A percentile compares a stretch with the other conserved stretches of the same genome.
These are phyloP conservation scores for Cryptococcus sp. DNA, from an alignment of 1,284 basidiomycete genomes.

Conservation along the genomic window DNA sequence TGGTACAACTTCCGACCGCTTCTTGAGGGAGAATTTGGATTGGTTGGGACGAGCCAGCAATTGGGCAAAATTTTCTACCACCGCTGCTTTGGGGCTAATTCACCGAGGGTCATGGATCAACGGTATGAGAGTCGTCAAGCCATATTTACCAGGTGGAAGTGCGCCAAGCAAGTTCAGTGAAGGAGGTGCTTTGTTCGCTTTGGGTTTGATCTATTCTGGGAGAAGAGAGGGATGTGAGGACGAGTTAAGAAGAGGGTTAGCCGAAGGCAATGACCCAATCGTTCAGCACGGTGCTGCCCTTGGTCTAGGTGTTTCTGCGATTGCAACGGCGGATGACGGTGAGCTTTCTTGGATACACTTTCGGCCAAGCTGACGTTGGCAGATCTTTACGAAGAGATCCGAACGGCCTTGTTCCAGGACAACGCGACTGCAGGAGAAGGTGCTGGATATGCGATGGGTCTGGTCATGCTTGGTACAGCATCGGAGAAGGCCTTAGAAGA, in stretches of 20 bases:
- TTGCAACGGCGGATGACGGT: conserved; percentile 76
- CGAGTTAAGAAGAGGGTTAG: conserved; percentile 60
- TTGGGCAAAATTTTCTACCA: conserved; percentile 96
- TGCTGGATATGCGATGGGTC: conserved; percentile 90
- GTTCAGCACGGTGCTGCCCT: conserved; percentile 94
- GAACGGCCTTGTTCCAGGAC: conserved; percentile 81
- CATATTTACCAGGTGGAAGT: conserved; percentile 75
- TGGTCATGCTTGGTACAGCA: conserved; percentile 90
- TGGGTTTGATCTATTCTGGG: conserved; percentile 86
- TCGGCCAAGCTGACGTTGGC: conserved; percentile 2
- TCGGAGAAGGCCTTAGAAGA: conserved; percentile 73
- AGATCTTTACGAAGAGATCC: conserved; percentile 87
- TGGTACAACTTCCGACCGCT: conserved; percentile 87
- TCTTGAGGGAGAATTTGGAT: conserved; percentile 89
- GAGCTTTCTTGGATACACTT: conserved; percentile 11
- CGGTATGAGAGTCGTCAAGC: conserved; percentile 85
- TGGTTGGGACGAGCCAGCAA: conserved; percentile 90
- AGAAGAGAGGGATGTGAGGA: conserved; percentile 61
- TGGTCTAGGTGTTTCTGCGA: conserved; percentile 84
- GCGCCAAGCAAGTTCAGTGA: conserved; percentile 71
- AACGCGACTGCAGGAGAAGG: conserved; percentile 92
- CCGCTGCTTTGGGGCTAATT: conserved; percentile 90
- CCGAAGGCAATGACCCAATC: conserved; percentile 63
- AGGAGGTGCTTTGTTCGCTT: conserved; percentile 85
- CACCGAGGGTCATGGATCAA: conserved; percentile 93